These are phyloP conservation scores for Melaleuca quinquenervia DNA, from an alignment of 345 rosid genomes.

Conservation along the genomic window DNA sequence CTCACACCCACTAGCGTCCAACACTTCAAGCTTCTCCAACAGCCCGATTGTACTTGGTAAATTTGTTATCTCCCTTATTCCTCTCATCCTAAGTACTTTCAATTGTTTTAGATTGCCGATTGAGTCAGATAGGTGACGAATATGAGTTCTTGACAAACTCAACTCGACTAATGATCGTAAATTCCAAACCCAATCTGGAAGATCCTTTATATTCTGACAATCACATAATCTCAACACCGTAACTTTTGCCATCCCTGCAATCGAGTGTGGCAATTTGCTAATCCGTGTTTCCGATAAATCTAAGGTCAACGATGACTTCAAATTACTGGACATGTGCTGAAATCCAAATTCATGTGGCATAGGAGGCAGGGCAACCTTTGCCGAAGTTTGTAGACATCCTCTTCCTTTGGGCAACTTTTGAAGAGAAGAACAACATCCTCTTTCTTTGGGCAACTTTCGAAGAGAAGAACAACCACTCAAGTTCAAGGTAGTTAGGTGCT, in stretches of 20 bases:
- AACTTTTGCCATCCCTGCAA: not conserved
- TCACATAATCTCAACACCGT: not conserved
- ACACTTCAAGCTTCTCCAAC: not conserved
- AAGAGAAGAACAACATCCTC: not conserved
- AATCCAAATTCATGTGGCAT: too few species aligned
- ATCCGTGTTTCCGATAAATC: too few species aligned
- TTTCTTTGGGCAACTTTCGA: not conserved
- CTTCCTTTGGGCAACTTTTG: too few species aligned
- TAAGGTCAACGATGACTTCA: too few species aligned
- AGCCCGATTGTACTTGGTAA: not conserved
- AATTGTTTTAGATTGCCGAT: not conserved
- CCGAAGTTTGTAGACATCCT: not conserved
- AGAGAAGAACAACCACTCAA: not conserved
- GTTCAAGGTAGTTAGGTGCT: not conserved
- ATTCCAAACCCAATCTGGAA: not conserved
- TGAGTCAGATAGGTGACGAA: not conserved
- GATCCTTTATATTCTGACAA: not conserved
- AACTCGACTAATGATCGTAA: not conserved
- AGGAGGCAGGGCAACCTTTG: not conserved
- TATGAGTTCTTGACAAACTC: not conserved
- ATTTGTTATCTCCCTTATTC: not conserved
- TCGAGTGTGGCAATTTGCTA: not conserved
- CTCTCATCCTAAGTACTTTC: not conserved
- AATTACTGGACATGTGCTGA: too few species aligned
- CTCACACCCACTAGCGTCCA: not conserved